A percentile compares a stretch with the other conserved stretches of the same genome.
phyloP scores from a whole-genome alignment of 371 early-diverging fungal species.

The Entomophthora muscae region DNA sequence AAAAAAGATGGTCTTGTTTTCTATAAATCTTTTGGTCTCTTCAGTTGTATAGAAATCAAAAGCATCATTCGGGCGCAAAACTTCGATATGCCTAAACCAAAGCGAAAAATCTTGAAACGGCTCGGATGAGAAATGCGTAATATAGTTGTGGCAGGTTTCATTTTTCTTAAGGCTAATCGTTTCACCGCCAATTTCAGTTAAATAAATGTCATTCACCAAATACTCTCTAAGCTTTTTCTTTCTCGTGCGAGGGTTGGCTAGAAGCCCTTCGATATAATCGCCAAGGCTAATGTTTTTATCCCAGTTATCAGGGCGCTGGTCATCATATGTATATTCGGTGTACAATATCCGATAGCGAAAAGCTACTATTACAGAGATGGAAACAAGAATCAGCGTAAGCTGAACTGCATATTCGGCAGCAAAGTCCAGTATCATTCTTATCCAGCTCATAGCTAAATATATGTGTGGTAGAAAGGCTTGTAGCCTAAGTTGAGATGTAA shows the following conservation, averaged over 20 bases:
- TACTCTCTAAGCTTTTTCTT: neutral
- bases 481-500: too few relatives aligned
- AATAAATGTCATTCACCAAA: neutral
- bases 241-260: neutral
- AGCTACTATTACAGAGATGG: too few relatives aligned
- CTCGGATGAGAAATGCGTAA: neutral
- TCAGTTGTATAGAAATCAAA: neutral
- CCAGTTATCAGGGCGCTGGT: too few relatives aligned
- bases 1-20: neutral
- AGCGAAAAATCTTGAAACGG: neutral
- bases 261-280: neutral
- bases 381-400: too few relatives aligned
- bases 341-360: too few relatives aligned
- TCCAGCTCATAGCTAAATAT: too few relatives aligned
- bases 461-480: too few relatives aligned
- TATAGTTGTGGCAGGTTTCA: neutral
- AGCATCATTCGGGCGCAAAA: neutral
- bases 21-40: neutral
- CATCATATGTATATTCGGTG: too few relatives aligned
- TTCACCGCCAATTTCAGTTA: neutral
- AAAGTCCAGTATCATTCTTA: too few relatives aligned
- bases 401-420: too few relatives aligned
- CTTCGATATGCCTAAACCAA: neutral
- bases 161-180: neutral
- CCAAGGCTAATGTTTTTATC: neutral